phyloP scores from a whole-genome alignment of 2,329 filamentous ascomycete genomes.

The Colletotrichum siamense region DNA sequence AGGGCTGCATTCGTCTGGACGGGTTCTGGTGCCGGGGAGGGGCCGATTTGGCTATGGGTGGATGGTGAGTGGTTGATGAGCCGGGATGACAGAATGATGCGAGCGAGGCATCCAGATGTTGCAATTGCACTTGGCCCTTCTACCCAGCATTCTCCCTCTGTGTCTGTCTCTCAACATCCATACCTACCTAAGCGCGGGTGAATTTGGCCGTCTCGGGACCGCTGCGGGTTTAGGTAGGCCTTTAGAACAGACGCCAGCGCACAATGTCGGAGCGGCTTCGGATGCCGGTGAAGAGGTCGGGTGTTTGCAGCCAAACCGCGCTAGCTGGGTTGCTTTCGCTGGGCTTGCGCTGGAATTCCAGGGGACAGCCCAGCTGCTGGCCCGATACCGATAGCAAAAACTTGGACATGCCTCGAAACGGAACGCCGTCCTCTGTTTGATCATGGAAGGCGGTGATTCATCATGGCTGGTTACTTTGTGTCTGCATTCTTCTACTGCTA shows the following conservation, averaged over 20 bases:
- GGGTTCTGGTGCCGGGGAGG: neutral
- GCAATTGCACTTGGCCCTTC: neutral
- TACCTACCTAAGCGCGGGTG: neutral
- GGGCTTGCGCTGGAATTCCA: neutral
- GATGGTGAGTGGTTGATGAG: neutral
- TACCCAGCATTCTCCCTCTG: neutral
- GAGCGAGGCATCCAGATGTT: conserved; percentile 9
- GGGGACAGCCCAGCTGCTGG: neutral
- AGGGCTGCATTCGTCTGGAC: neutral
- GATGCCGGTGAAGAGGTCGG: neutral
- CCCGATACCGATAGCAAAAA: neutral
- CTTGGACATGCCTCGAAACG: neutral
- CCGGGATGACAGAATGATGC: neutral
- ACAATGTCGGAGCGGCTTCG: neutral
- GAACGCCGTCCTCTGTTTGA: neutral
- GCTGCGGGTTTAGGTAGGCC: neutral
- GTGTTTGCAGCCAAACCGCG: neutral
- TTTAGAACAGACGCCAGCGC: neutral
- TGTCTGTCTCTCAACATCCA: neutral
- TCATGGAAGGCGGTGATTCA: neutral
- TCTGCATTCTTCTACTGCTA: neutral
- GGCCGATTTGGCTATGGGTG: neutral
- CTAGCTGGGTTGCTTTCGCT: neutral
- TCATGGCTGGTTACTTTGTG: neutral
- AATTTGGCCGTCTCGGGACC: conserved; percentile 17